These are phyloP conservation scores for Luffa aegyptiaca DNA, from an alignment of 306 rosid genomes.

Conservation along the genomic window DNA sequence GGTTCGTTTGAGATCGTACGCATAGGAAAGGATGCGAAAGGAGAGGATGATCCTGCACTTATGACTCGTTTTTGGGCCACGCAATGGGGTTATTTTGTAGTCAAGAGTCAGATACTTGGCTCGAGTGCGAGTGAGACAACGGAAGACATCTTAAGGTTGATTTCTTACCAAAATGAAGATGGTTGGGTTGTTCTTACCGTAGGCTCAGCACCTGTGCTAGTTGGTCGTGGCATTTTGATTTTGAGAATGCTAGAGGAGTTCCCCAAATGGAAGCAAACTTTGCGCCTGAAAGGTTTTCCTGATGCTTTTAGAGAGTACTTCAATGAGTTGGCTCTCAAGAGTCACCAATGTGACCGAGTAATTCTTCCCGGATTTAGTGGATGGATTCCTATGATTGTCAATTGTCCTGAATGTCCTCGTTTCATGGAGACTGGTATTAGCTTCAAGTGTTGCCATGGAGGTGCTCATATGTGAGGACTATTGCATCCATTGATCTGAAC, in stretches of 20 bases:
- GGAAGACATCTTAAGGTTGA: constrained; percentile 35
- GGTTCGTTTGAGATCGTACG: constrained; percentile 12
- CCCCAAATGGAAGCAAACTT: constrained; percentile 30
- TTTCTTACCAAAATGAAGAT: constrained; percentile 40
- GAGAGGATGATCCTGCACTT: constrained; percentile 21
- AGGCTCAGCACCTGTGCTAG: constrained; percentile 23
- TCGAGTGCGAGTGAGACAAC: constrained; percentile 12
- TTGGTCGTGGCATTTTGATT: constrained; percentile 28
- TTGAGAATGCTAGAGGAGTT: constrained; percentile 30
- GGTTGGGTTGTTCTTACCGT: constrained; percentile 44
- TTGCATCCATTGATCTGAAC: neutral
- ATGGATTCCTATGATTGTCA: constrained; percentile 29
- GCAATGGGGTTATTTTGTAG: constrained; percentile 6
- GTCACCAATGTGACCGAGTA: neutral
- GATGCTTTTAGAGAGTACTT: neutral
- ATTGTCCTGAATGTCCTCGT: constrained; percentile 44
- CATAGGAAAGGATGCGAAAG: constrained; percentile 19
- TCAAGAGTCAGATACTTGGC: neutral
- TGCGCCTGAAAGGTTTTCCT: constrained; percentile 23
- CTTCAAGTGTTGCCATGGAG: constrained; percentile 58
- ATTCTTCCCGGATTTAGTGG: constrained; percentile 19
- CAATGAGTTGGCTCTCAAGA: constrained; percentile 17
- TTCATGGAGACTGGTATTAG: constrained; percentile 46
- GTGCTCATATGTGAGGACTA: neutral
- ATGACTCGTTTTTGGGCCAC: constrained; percentile 34